Conservation (phyloP, 148 eudicot genomes). For the Pharnaceum exiguum region DNA sequence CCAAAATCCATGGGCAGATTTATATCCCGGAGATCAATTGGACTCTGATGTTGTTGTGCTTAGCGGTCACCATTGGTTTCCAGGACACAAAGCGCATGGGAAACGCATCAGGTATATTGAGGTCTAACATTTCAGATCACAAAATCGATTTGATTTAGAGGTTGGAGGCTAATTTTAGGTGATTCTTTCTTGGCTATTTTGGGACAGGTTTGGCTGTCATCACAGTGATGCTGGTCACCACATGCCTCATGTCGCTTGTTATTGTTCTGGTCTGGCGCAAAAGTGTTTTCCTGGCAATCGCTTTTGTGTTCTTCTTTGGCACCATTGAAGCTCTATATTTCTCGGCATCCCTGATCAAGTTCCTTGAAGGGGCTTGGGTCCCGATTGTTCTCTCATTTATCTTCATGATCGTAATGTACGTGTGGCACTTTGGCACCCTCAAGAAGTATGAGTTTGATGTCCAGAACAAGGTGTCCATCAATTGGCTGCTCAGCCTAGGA, state of each 20-base stretch:
- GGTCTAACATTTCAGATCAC: neutral
- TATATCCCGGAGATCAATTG: slow-evolving; percentile 95
- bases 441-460: slow-evolving; percentile 78
- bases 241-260: slow-evolving; percentile 95
- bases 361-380: slow-evolving; percentile 97
- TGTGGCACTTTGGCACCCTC: slow-evolving; percentile 83
- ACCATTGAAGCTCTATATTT: slow-evolving; percentile 85
- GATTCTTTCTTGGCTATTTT: neutral
- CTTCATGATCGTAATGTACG: slow-evolving; percentile 66
- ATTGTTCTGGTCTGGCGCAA: slow-evolving; percentile 85
- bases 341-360: slow-evolving; percentile 88
- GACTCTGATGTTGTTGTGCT: slow-evolving; percentile 79
- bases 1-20: slow-evolving; percentile 87
- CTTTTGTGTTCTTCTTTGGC: slow-evolving; percentile 75
- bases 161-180: neutral
- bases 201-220: slow-evolving; percentile 96
- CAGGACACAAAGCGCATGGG: slow-evolving; percentile 86
- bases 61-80: slow-evolving; percentile 91
- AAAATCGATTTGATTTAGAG: no score
- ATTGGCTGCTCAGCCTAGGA: slow-evolving; percentile 82
- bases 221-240: slow-evolving; percentile 95
- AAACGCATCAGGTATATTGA: slow-evolving; percentile 78
- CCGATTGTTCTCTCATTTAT: slow-evolving; percentile 70
- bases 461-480: slow-evolving; percentile 87
- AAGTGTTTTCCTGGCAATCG: slow-evolving; percentile 57